Evolutionary conservation across 768 basidiomycete genomes (phyloP).

Genomic region (Pisolithus tinctorius): DNA sequence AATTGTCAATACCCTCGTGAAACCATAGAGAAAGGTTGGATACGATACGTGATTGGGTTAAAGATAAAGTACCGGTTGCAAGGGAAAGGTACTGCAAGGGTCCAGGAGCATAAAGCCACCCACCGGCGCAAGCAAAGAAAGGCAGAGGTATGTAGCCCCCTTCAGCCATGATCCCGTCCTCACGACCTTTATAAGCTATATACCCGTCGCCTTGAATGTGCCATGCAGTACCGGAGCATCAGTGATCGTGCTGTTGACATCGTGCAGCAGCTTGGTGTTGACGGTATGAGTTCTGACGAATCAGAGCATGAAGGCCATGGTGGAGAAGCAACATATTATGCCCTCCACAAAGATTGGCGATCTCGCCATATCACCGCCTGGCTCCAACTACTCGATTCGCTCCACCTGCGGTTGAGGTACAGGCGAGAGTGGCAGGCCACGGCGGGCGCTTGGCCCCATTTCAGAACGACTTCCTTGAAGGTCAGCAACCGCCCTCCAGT

Average conservation of each 20-base stretch:
- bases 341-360: neutral
- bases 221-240: neutral
- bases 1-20: neutral
- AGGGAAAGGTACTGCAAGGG: neutral
- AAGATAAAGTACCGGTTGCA: neutral
- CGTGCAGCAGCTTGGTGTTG: neutral
- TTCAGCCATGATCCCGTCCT: neutral
- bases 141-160: neutral
- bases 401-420: neutral
- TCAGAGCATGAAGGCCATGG: neutral
- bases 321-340: neutral
- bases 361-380: neutral
- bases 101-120: neutral
- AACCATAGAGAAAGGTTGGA: neutral
- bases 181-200: neutral
- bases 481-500: neutral
- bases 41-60: neutral
- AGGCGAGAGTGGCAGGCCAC: neutral
- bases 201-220: neutral
- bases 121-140: neutral
- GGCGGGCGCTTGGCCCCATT: neutral
- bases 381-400: neutral
- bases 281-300: conserved; percentile 1
- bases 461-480: neutral
- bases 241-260: neutral